These are phyloP conservation scores for Mycena kentingensis DNA, from an alignment of 768 basidiomycete genomes.

Conservation along the genomic window DNA sequence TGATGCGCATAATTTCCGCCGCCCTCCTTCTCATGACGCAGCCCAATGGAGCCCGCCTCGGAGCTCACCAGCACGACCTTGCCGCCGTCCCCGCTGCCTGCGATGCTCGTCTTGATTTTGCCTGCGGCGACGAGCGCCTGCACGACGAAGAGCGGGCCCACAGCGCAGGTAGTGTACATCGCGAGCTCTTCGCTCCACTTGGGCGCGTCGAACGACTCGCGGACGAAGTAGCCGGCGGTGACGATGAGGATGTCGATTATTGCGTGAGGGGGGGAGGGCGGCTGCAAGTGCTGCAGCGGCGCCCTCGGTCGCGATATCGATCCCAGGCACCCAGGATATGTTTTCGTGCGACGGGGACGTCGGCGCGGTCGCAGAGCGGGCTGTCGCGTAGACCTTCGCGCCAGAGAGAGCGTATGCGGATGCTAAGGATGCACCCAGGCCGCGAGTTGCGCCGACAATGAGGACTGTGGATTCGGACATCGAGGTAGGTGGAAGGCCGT, in stretches of 20 bases:
- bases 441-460: conserved; percentile 48
- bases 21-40: conserved; percentile 46
- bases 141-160: conserved; percentile 43
- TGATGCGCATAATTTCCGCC: conserved; percentile 54
- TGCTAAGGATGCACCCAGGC: conserved; percentile 43
- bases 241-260: conserved; percentile 39
- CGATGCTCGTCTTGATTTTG: conserved; percentile 9
- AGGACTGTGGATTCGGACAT: conserved; percentile 34
- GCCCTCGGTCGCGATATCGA: conserved; percentile 38
- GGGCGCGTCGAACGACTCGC: conserved; percentile 38
- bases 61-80: conserved; percentile 48
- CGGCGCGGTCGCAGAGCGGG: conserved; percentile 29
- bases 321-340: conserved; percentile 32
- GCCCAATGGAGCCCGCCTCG: conserved; percentile 46
- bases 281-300: conserved; percentile 39
- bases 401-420: conserved; percentile 28
- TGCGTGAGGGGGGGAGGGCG: conserved; percentile 27
- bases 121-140: conserved; percentile 18
- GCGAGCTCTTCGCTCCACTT: conserved; percentile 41
- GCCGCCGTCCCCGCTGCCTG: neutral
- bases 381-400: conserved; percentile 40
- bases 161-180: conserved; percentile 49
- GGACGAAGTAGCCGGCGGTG: conserved; percentile 33
- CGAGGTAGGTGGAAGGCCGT: no score
- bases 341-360: conserved; percentile 36